Base-by-base conservation (phyloP, 441 rosid genomes). In the Croton setiger region DNA sequence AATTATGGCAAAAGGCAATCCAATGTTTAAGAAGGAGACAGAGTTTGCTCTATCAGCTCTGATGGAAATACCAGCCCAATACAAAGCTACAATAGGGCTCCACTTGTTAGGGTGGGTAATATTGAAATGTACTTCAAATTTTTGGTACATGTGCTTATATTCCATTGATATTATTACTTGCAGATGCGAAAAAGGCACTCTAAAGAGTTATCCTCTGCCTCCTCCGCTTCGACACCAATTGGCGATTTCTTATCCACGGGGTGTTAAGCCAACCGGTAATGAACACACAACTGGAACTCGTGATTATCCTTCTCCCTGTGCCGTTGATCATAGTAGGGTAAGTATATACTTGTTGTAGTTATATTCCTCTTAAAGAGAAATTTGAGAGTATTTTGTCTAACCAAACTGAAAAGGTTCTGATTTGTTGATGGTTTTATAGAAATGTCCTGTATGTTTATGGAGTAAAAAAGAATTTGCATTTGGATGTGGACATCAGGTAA, bases 51-150 rank as follows among this genome's bases (percentile, higher is more conserved):
- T 92, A 15, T 76, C 93, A 7, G 98, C 97, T 9, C 77, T 92
- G 78, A 94, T 94, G 98, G 98, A 94, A 76, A 81, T 94, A 68
- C 98, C 98, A 0, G 80, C 86, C 64, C 98, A 94, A 69, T 92
- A 91, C 59, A 88, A 87, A 79, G 97, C 97, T 57, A 84, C 96
- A 10, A 44, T 92, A 0, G 98, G 86, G 72, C 82, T 87, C 43
- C 80, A 85, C 6, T 68, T 94, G 49, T 76, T 94, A 67, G 97
- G 98, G 99, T 94, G 79, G 72, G 43, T 27, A 44, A 45, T 20
- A 14, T 51, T 49, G 9, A 51, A 53, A 0, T 35, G 5, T 44
- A 14, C 49, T 44, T 27, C 9, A 8, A 27, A 27, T 27, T 27
- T 27, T n/a, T 27, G 41, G 51, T 56, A 23, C 10, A 62, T 13